Base-by-base conservation (phyloP, 225 moss, liverwort and hornwort genomes). In the Thuidium tamariscinum region DNA sequence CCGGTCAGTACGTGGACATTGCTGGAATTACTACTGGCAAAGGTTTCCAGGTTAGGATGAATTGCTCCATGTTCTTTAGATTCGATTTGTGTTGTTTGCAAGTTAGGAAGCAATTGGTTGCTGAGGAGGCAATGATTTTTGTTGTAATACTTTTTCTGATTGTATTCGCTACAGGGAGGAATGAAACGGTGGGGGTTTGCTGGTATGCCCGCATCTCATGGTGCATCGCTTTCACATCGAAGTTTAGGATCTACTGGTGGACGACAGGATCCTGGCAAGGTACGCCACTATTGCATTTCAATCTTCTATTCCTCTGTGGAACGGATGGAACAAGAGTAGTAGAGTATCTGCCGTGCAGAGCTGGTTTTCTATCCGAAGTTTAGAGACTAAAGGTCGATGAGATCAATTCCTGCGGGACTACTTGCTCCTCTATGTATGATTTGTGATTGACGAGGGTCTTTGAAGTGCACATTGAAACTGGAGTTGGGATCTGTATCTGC, bases 131-230 rank as follows among this genome's bases (percentile, higher is more conserved):
- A 27, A 25, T 71, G 64, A 76, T 75, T 56, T 46, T 5, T 74
- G 6, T 57, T 64, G 41, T 46, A 26, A 29, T 79, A 13, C 32
- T 90, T 32, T 11, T 74, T 70, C 48, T 77, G 69, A 86, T 73
- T 75, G 12, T 59, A 61, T 48, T 71, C 7, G 89, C 14, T 79
- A 80, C 93, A 97, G 97, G 99, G 97, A 69, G 99, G 99, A 83
- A 99, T 99, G 99, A 99, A 97, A 91, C 91, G 99, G 77, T 99
- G 99, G 99, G 99, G 99, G 30, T 99, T 99, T 83, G 62, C 95
- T 93, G 97, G 99, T 79, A 99, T 97, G 97, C 99, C 99, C 62
- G 97, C 97, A 74, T 97, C 97, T 86, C 99, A 99, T 86, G 99
- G 99, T 85, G 97, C 97, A 56, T 99, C 99, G 6, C 94, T 97